Conservation (phyloP, 73 alveolate genomes). For the Uronychia setigera region DNA sequence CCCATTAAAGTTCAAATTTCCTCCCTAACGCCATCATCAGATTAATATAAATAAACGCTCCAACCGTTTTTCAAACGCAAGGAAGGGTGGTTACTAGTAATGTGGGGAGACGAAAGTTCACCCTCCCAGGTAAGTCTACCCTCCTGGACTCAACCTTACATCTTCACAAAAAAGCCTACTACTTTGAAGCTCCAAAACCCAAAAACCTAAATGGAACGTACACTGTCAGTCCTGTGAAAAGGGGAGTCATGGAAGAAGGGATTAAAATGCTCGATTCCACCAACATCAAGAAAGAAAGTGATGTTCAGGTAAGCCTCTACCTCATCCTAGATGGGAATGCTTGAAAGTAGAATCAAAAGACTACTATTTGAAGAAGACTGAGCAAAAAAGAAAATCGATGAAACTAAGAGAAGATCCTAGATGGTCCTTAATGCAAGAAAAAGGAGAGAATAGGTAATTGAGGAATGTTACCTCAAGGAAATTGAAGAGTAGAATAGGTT, state of each 20-base stretch:
- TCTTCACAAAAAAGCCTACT: no score
- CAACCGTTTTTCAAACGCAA: no score
- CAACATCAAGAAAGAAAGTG: neutral
- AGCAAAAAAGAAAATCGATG: neutral
- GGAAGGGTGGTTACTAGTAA: no score
- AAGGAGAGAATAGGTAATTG: neutral
- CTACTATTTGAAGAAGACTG: neutral
- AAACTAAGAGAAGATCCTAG: neutral
- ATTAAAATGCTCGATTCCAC: neutral
- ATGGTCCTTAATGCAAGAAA: neutral
- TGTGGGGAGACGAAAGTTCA: no score
- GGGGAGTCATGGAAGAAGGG: neutral
- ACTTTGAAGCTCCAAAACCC: no score
- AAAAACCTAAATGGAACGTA: no score
- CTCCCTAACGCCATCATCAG: no score
- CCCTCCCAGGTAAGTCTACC: no score
- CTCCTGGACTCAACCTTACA: no score
- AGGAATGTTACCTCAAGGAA: neutral
- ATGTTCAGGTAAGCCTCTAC: neutral
- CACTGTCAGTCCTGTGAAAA: neutral
- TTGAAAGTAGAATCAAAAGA: neutral
- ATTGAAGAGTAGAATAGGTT: neutral
- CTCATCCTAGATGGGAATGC: neutral
- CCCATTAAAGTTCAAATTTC: no score
- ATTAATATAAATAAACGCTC: no score